A percentile compares a stretch with the other conserved stretches of the same genome.
phyloP scores from a whole-genome alignment of 768 basidiomycete species.

The Tylopilus rubrobrunneus region DNA sequence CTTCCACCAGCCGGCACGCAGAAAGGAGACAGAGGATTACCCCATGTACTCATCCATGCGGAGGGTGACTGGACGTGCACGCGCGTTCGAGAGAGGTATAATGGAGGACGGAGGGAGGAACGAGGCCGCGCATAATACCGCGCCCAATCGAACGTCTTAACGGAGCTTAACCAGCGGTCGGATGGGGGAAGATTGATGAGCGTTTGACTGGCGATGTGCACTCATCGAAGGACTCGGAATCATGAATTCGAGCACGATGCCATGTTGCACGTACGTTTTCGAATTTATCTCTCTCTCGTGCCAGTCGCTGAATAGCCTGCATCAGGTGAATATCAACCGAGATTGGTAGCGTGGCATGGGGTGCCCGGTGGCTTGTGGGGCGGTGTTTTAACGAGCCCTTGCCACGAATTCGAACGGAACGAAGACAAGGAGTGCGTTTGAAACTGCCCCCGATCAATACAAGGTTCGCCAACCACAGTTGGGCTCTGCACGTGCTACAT shows the following conservation, averaged over 20 bases:
- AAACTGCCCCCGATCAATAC: slow-evolving; percentile 27
- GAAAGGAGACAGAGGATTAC: neutral
- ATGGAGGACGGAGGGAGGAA: slow-evolving; percentile 8
- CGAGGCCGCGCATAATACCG: slow-evolving; percentile 20
- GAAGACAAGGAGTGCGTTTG: slow-evolving; percentile 13
- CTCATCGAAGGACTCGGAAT: slow-evolving; percentile 5
- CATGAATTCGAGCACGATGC: slow-evolving; percentile 9
- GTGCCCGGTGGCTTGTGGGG: slow-evolving; percentile 12
- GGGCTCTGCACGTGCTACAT: slow-evolving; percentile 15
- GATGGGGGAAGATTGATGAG: slow-evolving; percentile 8
- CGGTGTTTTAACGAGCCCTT: slow-evolving; percentile 22
- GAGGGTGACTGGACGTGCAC: slow-evolving; percentile 5
- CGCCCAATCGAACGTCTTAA: slow-evolving; percentile 13
- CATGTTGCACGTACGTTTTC: slow-evolving; percentile 6
- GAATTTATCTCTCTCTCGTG: neutral
- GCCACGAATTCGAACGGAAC: slow-evolving; percentile 16
- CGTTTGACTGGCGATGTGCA: slow-evolving; percentile 10
- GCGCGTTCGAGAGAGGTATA: slow-evolving; percentile 15
- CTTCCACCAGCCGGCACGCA: slow-evolving; percentile 2
- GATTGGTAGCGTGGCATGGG: slow-evolving; percentile 6
- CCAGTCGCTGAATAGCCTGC: slow-evolving; percentile 18
- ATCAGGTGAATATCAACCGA: slow-evolving; percentile 7
- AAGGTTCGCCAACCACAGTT: slow-evolving; percentile 26
- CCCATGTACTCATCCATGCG: slow-evolving; percentile 10
- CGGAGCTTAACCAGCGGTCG: slow-evolving; percentile 26